Base-by-base conservation (phyloP, 176 grass and related monocot genomes). In the Elymus sibiricus region DNA sequence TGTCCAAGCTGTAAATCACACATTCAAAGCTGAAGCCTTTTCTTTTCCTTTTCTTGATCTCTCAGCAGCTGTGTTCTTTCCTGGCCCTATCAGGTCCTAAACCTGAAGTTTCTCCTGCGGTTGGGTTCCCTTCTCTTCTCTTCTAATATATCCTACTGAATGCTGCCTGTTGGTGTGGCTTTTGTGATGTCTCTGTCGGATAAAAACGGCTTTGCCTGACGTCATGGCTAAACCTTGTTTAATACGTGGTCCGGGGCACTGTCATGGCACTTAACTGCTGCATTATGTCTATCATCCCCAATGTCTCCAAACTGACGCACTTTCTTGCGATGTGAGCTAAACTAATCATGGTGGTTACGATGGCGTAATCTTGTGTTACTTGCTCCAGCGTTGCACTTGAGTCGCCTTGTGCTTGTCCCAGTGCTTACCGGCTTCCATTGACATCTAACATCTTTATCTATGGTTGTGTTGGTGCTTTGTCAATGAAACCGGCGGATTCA, bases 1-100 rank as follows among this genome's bases (percentile, higher is more conserved):
- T 82, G 58, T 47, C 28, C 28, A n/a, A n/a, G 69, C 40, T 93
- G 92, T 88, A 93, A 93, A 90, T 86, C 76, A 88, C 82, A 86
- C 82, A 76, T 66, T 80, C 73, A 86, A 79, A 83, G 87, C 69
- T 86, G 79, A 63, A 91, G 64, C 35, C 59, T 90, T 87, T 56
- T 34, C 84, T 16, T 21, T 17, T n/a, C n/a, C n/a, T n/a, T n/a
- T n/a, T n/a, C n/a, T 83, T 38, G n/a, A 28, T 35, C 35, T 17
- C 28, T 27, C 70, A 11, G 61, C 38, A 77, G 88, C 44, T 37
- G 35, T 37, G 35, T 37, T 37, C 35, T 37, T 85, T 9, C 9
- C 44, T 64, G 83, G 39, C 72, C 58, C 66, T 21, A 21, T 77
- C 66, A n/a, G 2, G 37, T 70, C 37, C 37, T 13, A 8, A 77